Conservation (phyloP, 2,329 filamentous ascomycete species). For the Colletotrichum plurivorum region DNA sequence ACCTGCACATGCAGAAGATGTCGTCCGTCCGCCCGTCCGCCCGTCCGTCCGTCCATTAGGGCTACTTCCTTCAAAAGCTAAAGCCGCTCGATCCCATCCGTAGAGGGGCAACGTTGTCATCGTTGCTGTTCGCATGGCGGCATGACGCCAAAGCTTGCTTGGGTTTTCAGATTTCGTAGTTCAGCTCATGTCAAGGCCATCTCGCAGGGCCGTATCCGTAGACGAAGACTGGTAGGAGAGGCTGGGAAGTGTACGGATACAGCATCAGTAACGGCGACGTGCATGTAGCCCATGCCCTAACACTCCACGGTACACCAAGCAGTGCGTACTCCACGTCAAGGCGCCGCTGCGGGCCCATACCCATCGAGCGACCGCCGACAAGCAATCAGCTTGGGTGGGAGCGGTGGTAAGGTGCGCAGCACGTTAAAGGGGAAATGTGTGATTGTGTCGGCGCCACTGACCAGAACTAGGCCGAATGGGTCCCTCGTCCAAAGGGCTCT, state of each 20-base stretch:
- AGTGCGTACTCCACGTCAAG: slow-evolving; percentile 13
- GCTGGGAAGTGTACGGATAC: slow-evolving; percentile 24
- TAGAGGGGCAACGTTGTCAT: slow-evolving; percentile 8
- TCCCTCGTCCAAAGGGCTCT: slow-evolving; percentile 13
- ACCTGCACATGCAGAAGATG: neutral
- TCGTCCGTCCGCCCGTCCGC: slow-evolving; percentile 43
- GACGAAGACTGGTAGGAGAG: slow-evolving; percentile 25
- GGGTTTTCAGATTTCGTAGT: slow-evolving; percentile 12
- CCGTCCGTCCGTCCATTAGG: neutral
- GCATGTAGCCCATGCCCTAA: slow-evolving; percentile 7
- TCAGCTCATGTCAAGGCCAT: slow-evolving; percentile 16
- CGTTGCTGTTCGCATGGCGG: neutral
- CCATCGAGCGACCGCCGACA: too few species aligned
- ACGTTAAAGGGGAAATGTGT: slow-evolving; percentile 27
- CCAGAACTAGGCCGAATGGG: slow-evolving; percentile 26
- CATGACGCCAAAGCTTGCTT: slow-evolving; percentile 14
- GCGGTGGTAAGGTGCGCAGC: slow-evolving; percentile 10
- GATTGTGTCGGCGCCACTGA: slow-evolving; percentile 18
- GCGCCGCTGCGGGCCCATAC: slow-evolving; percentile 3
- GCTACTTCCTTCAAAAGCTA: neutral
- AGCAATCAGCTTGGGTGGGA: neutral
- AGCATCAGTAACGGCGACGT: slow-evolving; percentile 16
- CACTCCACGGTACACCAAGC: neutral
- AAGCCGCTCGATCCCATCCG: slow-evolving; percentile 3
- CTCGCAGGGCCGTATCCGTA: slow-evolving; percentile 5